Evolutionary conservation across 306 rosid genomes (phyloP), one percentile per base, ranked within the genome.

Genomic region (Gynostemma pentaphyllum): DNA sequence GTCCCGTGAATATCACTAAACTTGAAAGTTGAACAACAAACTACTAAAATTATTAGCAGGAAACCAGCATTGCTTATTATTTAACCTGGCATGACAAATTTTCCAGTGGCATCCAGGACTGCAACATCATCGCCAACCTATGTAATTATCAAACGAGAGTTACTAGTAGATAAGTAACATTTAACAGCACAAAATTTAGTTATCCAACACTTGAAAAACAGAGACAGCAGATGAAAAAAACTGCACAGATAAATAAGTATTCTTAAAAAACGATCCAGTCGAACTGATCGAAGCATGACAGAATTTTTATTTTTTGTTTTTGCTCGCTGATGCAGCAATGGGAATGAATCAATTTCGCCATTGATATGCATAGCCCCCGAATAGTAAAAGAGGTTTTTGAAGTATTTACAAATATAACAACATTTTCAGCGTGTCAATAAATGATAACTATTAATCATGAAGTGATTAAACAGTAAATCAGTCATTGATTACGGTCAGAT

Each of bases 31-130:
- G 9, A 39, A 9, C 44, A 12, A 39, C 11, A 9, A 39, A 39
- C 44, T 34, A 34, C 44, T 2, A 7, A 7, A 2, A 32, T 7
- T 32, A 32, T 32, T 32, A 37, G 9, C 32, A 37, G 65, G 19
- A 59, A 21, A 1, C 47, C 4, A 12, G 45, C 12, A 11, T 21
- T 26, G 1, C 22, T 21, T 59, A 44, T 59, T 32, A 40, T 42
- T 68, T 63, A 78, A 85, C 98, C 98, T 64, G 98, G 98, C 96
- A 91, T 91, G 70, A 91, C 96, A 86, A 68, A 85, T 79, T 91
- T 91, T 62, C 92, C 96, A 45, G 85, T 83, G 66, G 98, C 98
- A 77, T 91, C 95, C 18, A 91, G 66, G 56, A 91, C 92, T 5
- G 72, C 71, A 49, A 91, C 95, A 27, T 85, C 95, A 69, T 88